Evolutionary conservation across 2,329 filamentous ascomycete genomes (phyloP), one percentile per base, ranked within the genome.

Genomic region (Pseudocercospora eumusae): DNA sequence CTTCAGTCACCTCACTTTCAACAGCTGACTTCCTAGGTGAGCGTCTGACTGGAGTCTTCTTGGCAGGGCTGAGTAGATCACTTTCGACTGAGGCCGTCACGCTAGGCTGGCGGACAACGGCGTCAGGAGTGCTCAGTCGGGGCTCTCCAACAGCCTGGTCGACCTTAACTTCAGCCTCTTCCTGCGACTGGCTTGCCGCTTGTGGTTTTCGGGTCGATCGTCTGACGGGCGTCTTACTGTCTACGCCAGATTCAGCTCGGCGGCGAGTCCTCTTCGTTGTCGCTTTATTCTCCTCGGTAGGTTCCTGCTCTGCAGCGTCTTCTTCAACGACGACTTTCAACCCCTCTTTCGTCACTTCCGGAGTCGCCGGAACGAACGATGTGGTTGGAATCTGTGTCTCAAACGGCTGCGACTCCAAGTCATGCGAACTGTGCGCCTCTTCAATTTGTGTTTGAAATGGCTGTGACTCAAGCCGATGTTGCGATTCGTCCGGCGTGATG

Each of bases 261-360:
- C 54, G 60, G n/a, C 60, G 56, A 10, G 36, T 61, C 7, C 59
- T 45, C 49, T 57, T 56, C n/a, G 63, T 31, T 10, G 59, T 62
- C 4, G 56, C 23, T 15, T 47, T 20, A 8, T 50, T 15, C 11
- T 50, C 28, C 11, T 42, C 27, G 15, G 10, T 40, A 40, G 36
- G 25, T 20, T 56, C 25, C 18, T 57, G 52, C 20, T 52, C 50
- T 11, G 53, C 53, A 15, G 52, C 21, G 13, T 42, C 47, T n/a
- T 65, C 44, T n/a, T 65, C 44, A 2, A 55, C 40, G 1, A 60
- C 56, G n/a, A 61, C 49, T 31, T 60, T n/a, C 20, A 67, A 15
- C 1, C 47, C 57, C 21, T 64, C 54, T 6, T 61, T 59, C 0
- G 77, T 79, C 25, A 75, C 70, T 54, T 75, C 71, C 5, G 78